A percentile compares a stretch with the other conserved stretches of the same genome.
Conservation (phyloP, 2,329 filamentous ascomycete genomes). For the Arthroderma sp. region DNA sequence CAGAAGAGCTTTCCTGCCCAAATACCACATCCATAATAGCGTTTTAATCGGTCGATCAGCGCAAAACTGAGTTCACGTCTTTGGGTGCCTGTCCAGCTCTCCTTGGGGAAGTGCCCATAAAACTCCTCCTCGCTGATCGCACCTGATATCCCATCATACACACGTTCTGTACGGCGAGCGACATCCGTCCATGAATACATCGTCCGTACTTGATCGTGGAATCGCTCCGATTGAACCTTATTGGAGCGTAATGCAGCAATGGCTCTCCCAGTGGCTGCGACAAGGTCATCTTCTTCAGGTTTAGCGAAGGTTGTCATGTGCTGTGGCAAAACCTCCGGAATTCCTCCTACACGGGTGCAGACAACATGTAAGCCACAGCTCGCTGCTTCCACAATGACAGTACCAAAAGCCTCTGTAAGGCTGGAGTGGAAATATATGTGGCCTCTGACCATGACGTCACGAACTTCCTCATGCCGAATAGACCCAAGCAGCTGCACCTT, state of each 20-base stretch:
- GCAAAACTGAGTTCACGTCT: slow-evolving; percentile 72
- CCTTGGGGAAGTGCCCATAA: slow-evolving; percentile 64
- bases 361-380: slow-evolving; percentile 94
- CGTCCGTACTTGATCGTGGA: slow-evolving; percentile 91
- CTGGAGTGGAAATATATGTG: slow-evolving; percentile 95
- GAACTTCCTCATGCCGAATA: slow-evolving; percentile 87
- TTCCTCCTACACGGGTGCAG: slow-evolving; percentile 89
- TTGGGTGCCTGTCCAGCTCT: slow-evolving; percentile 57
- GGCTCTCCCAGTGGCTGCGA: slow-evolving; percentile 75
- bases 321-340: slow-evolving; percentile 84
- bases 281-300: slow-evolving; percentile 90
- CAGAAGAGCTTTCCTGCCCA: slow-evolving; percentile 98
- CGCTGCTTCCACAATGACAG: slow-evolving; percentile 92
- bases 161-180: slow-evolving; percentile 79
- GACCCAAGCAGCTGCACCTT: slow-evolving; percentile 85
- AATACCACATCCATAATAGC: slow-evolving; percentile 95
- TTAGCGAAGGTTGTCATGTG: slow-evolving; percentile 98
- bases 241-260: slow-evolving; percentile 77
- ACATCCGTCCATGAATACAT: slow-evolving; percentile 99
- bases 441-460: slow-evolving; percentile 92
- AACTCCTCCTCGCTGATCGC: slow-evolving; percentile 77
- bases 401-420: slow-evolving; percentile 92
- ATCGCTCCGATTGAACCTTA: slow-evolving; percentile 78
- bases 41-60: slow-evolving; percentile 83
- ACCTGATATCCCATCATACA: slow-evolving; percentile 86